Conservation (phyloP, 805 yeast species). For the Nakazawaea sp. region DNA sequence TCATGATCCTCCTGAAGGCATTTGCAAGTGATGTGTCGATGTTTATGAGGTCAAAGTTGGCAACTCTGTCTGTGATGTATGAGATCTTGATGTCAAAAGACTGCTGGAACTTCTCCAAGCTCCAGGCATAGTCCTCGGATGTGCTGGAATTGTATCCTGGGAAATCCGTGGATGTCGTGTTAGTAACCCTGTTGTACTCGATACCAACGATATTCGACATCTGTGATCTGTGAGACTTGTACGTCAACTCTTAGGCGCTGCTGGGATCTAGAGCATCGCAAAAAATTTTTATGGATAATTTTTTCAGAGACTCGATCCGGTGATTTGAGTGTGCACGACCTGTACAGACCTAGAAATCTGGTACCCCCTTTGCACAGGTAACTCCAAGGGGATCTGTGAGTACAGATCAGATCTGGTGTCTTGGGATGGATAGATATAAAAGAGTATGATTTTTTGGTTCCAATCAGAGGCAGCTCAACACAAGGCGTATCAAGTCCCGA, state of each 20-base stretch:
- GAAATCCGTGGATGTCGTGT: conserved; percentile 83
- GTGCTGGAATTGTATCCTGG: conserved; percentile 69
- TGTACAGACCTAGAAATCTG: too few species aligned
- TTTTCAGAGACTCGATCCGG: too few species aligned
- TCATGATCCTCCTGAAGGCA: conserved; percentile 96
- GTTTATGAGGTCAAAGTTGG: conserved; percentile 82
- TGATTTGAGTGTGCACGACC: too few species aligned
- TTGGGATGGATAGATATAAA: too few species aligned
- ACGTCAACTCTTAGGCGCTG: not conserved
- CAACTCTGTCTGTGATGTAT: conserved; percentile 57
- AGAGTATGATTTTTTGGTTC: too few species aligned
- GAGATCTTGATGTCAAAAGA: conserved; percentile 61
- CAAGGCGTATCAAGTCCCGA: too few species aligned
- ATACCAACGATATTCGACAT: conserved; percentile 68
- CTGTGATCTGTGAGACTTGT: not conserved
- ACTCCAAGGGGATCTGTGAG: too few species aligned
- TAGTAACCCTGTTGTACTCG: conserved; percentile 86
- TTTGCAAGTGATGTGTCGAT: conserved; percentile 91
- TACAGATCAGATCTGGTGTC: too few species aligned
- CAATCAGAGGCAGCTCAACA: too few species aligned
- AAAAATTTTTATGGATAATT: too few species aligned
- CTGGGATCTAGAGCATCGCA: too few species aligned
- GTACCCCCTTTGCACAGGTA: too few species aligned
- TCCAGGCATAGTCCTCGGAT: conserved; percentile 70
- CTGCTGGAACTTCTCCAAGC: conserved; percentile 69